Evolutionary conservation across 2,329 filamentous ascomycete species (phyloP).

Genomic region (Venturia pyrina): DNA sequence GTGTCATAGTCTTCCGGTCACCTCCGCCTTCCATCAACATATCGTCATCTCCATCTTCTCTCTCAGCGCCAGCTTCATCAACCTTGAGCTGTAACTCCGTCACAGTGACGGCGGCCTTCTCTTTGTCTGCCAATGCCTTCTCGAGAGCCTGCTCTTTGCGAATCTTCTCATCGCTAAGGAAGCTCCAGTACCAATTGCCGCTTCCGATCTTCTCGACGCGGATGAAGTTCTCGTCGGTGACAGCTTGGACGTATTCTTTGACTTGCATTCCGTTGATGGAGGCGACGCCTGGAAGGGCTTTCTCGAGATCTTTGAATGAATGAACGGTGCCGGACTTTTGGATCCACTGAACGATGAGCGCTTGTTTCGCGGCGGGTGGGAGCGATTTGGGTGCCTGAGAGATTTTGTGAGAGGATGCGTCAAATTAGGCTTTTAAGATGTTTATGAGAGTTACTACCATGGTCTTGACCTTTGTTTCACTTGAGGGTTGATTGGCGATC

Average conservation of each 20-base stretch:
- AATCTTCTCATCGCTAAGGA: constrained; percentile 47
- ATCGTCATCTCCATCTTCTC: constrained; percentile 27
- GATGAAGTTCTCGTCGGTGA: constrained; percentile 52
- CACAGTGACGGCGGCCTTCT: constrained; percentile 25
- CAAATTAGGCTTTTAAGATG: not conserved
- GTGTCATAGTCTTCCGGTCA: constrained; percentile 27
- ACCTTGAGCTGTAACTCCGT: constrained; percentile 32
- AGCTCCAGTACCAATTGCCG: constrained; percentile 65
- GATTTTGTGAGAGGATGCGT: not conserved
- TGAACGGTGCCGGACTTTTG: constrained; percentile 51
- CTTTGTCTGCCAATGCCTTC: constrained; percentile 27
- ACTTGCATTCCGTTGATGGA: constrained; percentile 58
- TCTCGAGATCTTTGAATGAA: constrained; percentile 59
- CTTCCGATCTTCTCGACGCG: constrained; percentile 60
- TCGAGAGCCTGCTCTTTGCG: constrained; percentile 30
- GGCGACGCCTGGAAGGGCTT: constrained; percentile 49
- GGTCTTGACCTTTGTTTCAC: not conserved
- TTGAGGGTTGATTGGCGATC: not conserved
- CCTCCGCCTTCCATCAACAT: constrained; percentile 24
- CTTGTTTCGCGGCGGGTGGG: constrained; percentile 48
- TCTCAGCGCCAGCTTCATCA: constrained; percentile 27
- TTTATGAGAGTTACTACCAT: not conserved
- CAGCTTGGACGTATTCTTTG: constrained; percentile 55
- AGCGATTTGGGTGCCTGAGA: constrained; percentile 43
- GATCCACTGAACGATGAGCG: constrained; percentile 49